These are phyloP conservation scores for Scutellaria minor DNA, from an alignment of 257 asterid species.

Conservation along the genomic window DNA sequence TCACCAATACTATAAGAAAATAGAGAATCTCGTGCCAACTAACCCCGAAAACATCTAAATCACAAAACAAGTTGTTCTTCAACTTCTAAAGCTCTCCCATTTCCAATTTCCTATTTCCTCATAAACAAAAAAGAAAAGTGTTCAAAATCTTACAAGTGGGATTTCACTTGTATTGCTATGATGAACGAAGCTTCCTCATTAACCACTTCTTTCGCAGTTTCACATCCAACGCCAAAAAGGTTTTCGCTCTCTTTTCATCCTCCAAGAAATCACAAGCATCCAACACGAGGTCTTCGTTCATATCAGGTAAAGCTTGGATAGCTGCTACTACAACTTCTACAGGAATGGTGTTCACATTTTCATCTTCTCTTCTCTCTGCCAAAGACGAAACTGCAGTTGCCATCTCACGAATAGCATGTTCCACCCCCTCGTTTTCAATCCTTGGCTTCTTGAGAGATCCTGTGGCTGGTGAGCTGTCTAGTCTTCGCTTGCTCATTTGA, in stretches of 20 bases:
- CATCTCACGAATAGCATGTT: constrained; percentile 22
- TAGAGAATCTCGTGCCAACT: too few relatives aligned
- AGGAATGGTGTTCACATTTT: constrained; percentile 10
- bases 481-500: constrained; percentile 26
- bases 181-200: constrained; percentile 45
- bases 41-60: too few relatives aligned
- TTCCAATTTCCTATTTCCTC: neutral
- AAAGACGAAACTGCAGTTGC: constrained; percentile 37
- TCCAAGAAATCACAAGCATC: constrained; percentile 53
- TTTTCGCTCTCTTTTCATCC: constrained; percentile 46
- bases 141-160: neutral
- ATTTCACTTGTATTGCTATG: neutral
- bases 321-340: constrained; percentile 40
- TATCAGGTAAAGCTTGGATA: constrained; percentile 45
- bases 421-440: constrained; percentile 34
- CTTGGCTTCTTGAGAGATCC: constrained; percentile 34
- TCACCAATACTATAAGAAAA: too few relatives aligned
- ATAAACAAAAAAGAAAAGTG: neutral
- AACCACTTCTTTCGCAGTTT: constrained; percentile 51
- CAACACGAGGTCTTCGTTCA: constrained; percentile 49
- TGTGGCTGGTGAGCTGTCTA: constrained; percentile 24
- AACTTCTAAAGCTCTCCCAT: neutral
- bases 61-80: neutral
- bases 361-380: constrained; percentile 29
- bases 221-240: constrained; percentile 43